These are phyloP conservation scores for Geranium rotundifolium DNA, from an alignment of 345 rosid species.

Conservation along the genomic window DNA sequence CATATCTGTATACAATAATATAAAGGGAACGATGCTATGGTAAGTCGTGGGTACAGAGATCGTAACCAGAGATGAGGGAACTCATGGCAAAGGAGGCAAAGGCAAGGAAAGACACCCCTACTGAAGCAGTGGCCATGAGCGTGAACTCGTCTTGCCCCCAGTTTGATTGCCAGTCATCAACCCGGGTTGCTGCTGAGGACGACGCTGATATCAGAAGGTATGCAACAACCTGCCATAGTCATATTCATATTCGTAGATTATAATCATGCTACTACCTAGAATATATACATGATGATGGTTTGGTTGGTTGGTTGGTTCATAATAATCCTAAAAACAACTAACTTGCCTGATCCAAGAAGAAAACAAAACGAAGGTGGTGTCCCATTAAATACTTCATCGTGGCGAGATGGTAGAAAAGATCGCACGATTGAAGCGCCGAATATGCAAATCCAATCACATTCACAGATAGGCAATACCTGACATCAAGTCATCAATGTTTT, in stretches of 20 bases:
- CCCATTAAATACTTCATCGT: constrained; percentile 37
- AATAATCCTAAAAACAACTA: not conserved
- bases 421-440: constrained; percentile 65
- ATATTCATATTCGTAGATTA: too few species aligned
- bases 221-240: constrained; percentile 53
- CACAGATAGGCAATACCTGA: constrained; percentile 79
- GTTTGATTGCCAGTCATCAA: constrained; percentile 88
- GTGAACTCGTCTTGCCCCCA: constrained; percentile 98
- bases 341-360: constrained; percentile 93
- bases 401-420: constrained; percentile 38
- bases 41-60: constrained; percentile 29
- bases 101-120: constrained; percentile 75
- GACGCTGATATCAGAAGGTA: constrained; percentile 90
- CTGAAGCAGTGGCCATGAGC: constrained; percentile 77
- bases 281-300: too few species aligned
- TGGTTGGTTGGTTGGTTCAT: too few species aligned
- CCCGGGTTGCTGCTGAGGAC: constrained; percentile 87
- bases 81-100: constrained; percentile 66
- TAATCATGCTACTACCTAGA: not conserved
- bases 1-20: too few species aligned
- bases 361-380: constrained; percentile 42
- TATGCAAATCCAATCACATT: constrained; percentile 72
- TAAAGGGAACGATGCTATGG: not conserved
- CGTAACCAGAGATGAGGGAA: constrained; percentile 62
- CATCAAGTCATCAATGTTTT: constrained; percentile 3